Evolutionary conservation across 2,329 filamentous ascomycete species (phyloP).

Genomic region (Colletotrichum noveboracense): DNA sequence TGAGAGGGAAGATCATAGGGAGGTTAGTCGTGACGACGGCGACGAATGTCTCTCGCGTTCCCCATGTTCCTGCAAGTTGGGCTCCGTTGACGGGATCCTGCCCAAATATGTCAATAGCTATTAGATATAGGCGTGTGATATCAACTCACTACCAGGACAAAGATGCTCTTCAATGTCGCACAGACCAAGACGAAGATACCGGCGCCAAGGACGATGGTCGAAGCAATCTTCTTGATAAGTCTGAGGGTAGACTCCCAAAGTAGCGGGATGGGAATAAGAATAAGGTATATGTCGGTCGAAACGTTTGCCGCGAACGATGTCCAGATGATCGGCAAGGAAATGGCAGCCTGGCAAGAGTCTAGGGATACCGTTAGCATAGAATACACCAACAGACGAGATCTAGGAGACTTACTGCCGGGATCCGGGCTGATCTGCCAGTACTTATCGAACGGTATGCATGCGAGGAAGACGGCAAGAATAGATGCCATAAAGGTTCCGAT

Average conservation of each 20-base stretch:
- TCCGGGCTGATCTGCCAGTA: constrained; percentile 67
- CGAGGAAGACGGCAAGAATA: constrained; percentile 53
- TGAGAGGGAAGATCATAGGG: constrained; percentile 50
- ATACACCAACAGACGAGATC: neutral
- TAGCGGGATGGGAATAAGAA: constrained; percentile 63
- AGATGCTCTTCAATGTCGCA: constrained; percentile 40
- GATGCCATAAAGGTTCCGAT: constrained; percentile 53
- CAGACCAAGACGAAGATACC: constrained; percentile 44
- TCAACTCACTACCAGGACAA: constrained; percentile 37
- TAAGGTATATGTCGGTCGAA: constrained; percentile 61
- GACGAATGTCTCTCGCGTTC: constrained; percentile 48
- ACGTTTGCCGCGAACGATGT: constrained; percentile 59
- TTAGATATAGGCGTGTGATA: neutral
- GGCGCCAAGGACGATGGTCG: constrained; percentile 40
- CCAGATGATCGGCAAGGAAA: constrained; percentile 56
- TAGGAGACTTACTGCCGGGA: constrained; percentile 52
- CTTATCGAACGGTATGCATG: constrained; percentile 56
- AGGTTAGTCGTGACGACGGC: constrained; percentile 49
- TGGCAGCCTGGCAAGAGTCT: constrained; percentile 54
- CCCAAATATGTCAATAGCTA: neutral
- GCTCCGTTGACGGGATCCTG: constrained; percentile 46
- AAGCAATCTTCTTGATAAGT: constrained; percentile 39
- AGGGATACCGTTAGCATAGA: neutral
- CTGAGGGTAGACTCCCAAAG: constrained; percentile 42
- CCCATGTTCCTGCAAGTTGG: constrained; percentile 46